Conservation (phyloP, 1,284 basidiomycete genomes). For the Tausonia pullulans region DNA sequence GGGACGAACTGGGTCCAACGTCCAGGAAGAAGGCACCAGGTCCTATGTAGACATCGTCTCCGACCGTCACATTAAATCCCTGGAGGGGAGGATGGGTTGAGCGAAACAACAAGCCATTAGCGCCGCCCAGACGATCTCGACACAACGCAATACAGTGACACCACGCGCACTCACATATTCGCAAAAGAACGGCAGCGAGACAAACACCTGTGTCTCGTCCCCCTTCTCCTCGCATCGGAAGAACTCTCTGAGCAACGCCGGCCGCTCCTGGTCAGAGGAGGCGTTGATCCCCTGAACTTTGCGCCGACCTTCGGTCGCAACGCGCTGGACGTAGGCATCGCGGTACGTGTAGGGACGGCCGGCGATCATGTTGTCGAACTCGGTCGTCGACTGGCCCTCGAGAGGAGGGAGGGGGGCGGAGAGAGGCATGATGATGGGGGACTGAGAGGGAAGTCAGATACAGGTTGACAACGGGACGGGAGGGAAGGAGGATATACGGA, state of each 20-base stretch:
- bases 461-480: too few relatives aligned
- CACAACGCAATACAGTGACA: neutral
- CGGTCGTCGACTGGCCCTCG: too few relatives aligned
- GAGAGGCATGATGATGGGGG: too few relatives aligned
- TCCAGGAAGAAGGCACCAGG: constrained; percentile 30
- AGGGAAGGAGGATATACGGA: too few relatives aligned
- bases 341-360: constrained; percentile 22
- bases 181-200: constrained; percentile 23
- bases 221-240: constrained; percentile 17
- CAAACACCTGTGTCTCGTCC: constrained; percentile 10
- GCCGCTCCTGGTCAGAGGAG: constrained; percentile 11
- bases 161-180: constrained; percentile 28
- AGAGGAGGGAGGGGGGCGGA: too few relatives aligned
- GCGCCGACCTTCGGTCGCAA: constrained; percentile 18
- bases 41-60: constrained; percentile 30
- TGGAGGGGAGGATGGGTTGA: constrained; percentile 3
- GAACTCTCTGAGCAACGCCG: constrained; percentile 21
- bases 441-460: too few relatives aligned
- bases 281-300: constrained; percentile 23
- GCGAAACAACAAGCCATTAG: neutral
- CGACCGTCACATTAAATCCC: constrained; percentile 33
- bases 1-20: constrained; percentile 28
- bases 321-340: constrained; percentile 26
- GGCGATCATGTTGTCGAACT: too few relatives aligned
- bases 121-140: too few relatives aligned